Base-by-base conservation (phyloP, 352 stramenopile species). In the Phytophthora aleatoria region DNA sequence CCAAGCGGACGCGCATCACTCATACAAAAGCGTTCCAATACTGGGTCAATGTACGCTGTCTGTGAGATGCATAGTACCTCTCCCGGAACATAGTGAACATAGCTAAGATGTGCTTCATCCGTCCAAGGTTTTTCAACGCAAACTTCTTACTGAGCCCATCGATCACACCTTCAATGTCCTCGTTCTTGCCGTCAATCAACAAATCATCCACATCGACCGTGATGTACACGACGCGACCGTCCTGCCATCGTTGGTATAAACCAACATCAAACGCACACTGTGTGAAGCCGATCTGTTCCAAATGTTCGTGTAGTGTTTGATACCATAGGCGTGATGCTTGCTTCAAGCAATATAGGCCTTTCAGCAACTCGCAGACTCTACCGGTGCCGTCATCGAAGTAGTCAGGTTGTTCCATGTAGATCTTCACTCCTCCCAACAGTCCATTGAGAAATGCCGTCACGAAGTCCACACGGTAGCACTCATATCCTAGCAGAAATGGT, bases 371-470 rank as follows among this genome's bases (percentile, higher is more conserved):
- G n/a, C 27, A 50, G 1, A 59, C 52, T 6, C 39, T 15, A 26
- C 10, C 38, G 2, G 39, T 50, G 2, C 39, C 54, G 13, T 53
- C 30, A 11, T 61, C 16, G 31, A 57, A 64, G 6, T 51, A 43
- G 0, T 8, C n/a, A 2, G 38, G 57, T 20, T 64, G 56, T 12
- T 57, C 45, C 47, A 64, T 56, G 28, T 53, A 64, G 5, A 57
- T 64, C 5, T 51, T 20, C 0, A 51, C 47, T 0, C 47, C 57
- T 5, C 16, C 35, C n/a, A 64, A 6, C n/a, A 26, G 3, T n/a
- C 57, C 41, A 6, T 57, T 64, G 0, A 64, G 28, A 36, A 57
- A 64, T 13, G 57, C 57, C 2, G 47, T 59, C 0, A 53, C 39
- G 10, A 53, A 55, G 8, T 64, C 57, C 0, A 41, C 57, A 35